Conservation (phyloP, 768 basidiomycete genomes). For the Suillus clintonianus region DNA sequence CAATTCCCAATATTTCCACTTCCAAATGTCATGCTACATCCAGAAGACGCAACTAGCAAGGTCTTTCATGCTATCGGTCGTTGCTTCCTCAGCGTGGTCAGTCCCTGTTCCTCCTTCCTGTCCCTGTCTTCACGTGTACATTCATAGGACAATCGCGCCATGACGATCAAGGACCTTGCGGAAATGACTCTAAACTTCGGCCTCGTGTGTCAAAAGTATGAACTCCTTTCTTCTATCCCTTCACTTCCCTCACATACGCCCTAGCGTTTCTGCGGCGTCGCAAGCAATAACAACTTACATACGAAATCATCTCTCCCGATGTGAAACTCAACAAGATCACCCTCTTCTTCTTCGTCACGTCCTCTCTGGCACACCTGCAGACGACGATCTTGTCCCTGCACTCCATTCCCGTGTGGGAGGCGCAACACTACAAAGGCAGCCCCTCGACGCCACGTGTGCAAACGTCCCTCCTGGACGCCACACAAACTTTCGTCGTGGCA, state of each 20-base stretch:
- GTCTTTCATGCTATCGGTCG: slow-evolving; percentile 75
- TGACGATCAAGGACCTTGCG: slow-evolving; percentile 85
- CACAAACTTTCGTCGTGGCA: slow-evolving; percentile 78
- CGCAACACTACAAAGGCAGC: slow-evolving; percentile 45
- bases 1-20: slow-evolving; percentile 55
- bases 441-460: slow-evolving; percentile 13
- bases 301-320: slow-evolving; percentile 70
- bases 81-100: slow-evolving; percentile 71
- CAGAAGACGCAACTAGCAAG: slow-evolving; percentile 71
- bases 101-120: slow-evolving; percentile 26
- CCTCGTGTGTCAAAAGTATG: slow-evolving; percentile 75
- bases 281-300: slow-evolving; percentile 86
- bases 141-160: slow-evolving; percentile 71
- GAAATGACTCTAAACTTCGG: slow-evolving; percentile 67
- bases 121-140: slow-evolving; percentile 10
- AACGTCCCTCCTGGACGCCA: slow-evolving; percentile 26
- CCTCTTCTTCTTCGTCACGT: slow-evolving; percentile 73
- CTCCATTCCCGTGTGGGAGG: slow-evolving; percentile 72
- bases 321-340: slow-evolving; percentile 69
- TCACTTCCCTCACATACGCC: slow-evolving; percentile 12
- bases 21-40: slow-evolving; percentile 64
- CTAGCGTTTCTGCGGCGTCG: slow-evolving; percentile 72
- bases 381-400: slow-evolving; percentile 75
- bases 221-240: slow-evolving; percentile 22
- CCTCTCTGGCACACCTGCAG: slow-evolving; percentile 68